phyloP scores from a whole-genome alignment of 345 rosid species.

The Cardamine occulta region DNA sequence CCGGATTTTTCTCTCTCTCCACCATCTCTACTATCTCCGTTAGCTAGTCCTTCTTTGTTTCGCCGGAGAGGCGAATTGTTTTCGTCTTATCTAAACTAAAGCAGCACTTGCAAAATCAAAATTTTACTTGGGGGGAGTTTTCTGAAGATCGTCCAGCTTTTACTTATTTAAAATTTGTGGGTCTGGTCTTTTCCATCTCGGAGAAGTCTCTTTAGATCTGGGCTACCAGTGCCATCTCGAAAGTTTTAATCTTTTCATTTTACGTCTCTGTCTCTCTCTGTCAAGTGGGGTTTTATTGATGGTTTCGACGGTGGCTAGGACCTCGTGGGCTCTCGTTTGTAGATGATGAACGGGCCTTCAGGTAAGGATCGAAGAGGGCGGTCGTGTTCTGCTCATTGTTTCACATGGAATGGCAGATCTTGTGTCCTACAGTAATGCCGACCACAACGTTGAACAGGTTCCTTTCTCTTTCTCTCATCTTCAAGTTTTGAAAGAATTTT shows the following conservation, averaged over 20 bases:
- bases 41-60: background rate
- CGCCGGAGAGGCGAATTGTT: background rate
- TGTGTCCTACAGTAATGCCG: conserved; percentile 86
- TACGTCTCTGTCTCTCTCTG: conserved; percentile 7
- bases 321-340: conserved; percentile 41
- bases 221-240: conserved; percentile 4
- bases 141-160: conserved; percentile 28
- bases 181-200: background rate
- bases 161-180: background rate
- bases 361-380: conserved; percentile 85
- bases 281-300: conserved; percentile 36
- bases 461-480: conserved; percentile 8
- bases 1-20: conserved; percentile 35
- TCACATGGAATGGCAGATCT: conserved; percentile 99
- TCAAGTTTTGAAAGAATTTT: background rate
- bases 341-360: conserved; percentile 83
- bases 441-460: conserved; percentile 84
- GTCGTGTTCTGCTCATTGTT: conserved; percentile 63
- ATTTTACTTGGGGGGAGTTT: background rate
- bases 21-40: conserved; percentile 10
- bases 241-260: conserved; percentile 20
- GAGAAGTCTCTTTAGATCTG: conserved; percentile 45
- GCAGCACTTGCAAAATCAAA: conserved; percentile 11
- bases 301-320: conserved; percentile 49
- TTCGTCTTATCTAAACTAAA: background rate